phyloP scores from a whole-genome alignment of 1,284 basidiomycete species.

The Malassezia furfur region DNA sequence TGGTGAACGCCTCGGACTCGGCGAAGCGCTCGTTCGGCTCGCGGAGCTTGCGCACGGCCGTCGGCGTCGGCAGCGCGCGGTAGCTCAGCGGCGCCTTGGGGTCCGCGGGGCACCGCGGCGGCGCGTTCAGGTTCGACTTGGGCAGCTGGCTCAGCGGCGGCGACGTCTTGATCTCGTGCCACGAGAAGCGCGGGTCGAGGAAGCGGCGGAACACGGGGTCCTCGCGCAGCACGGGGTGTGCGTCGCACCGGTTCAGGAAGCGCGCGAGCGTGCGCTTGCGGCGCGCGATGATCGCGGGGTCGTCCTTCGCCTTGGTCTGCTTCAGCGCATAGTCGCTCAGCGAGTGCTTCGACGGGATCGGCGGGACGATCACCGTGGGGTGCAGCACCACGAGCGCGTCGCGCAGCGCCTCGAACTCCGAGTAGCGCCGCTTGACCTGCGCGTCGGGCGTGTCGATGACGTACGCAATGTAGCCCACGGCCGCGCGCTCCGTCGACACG shows the following conservation, averaged over 20 bases:
- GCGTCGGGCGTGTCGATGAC: slow-evolving; percentile 3
- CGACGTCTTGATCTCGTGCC: slow-evolving; percentile 52
- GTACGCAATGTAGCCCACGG: slow-evolving; percentile 9
- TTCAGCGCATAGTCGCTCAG: slow-evolving; percentile 94
- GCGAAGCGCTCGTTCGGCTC: slow-evolving; percentile 59
- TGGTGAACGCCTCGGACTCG: slow-evolving; percentile 91
- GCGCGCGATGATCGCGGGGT: slow-evolving; percentile 78
- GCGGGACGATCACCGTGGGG: slow-evolving; percentile 91
- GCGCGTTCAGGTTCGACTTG: slow-evolving; percentile 89
- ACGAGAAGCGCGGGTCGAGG: slow-evolving; percentile 85
- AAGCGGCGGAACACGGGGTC: slow-evolving; percentile 93
- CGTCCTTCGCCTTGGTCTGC: slow-evolving; percentile 92
- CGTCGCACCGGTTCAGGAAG: slow-evolving; percentile 77
- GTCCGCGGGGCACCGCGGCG: slow-evolving; percentile 85
- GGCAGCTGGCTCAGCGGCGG: slow-evolving; percentile 80
- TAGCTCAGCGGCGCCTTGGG: slow-evolving; percentile 65
- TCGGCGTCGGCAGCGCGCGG: slow-evolving; percentile 71
- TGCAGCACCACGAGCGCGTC: slow-evolving; percentile 75
- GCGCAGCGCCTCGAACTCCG: slow-evolving; percentile 90
- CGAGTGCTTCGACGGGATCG: slow-evolving; percentile 93
- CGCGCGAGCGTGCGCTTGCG: slow-evolving; percentile 90
- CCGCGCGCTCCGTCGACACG: neutral
- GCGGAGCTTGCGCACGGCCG: slow-evolving; percentile 50
- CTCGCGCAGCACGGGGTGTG: slow-evolving; percentile 83
- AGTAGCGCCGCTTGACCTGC: slow-evolving; percentile 84